phyloP scores from a whole-genome alignment of 257 asterid genomes.

The Forsythia suspensa region DNA sequence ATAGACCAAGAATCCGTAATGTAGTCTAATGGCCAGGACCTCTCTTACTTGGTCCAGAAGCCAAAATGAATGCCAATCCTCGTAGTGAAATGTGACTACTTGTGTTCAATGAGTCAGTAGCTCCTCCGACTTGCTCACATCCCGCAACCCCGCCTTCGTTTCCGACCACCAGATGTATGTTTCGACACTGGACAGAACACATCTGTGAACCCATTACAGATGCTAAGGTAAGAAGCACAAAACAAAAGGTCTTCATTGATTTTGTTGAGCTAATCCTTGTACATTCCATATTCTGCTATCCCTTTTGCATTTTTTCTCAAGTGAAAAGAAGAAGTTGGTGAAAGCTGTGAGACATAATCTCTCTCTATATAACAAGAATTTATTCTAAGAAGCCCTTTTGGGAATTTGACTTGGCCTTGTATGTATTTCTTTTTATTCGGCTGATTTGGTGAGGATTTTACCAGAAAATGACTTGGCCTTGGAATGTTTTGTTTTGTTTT shows the following conservation, averaged over 20 bases:
- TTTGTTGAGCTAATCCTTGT: constrained; percentile 17
- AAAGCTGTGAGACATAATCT: neutral
- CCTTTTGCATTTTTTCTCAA: neutral
- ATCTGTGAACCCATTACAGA: constrained; percentile 27
- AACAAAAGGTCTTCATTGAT: constrained; percentile 17
- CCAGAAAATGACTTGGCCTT: constrained; percentile 17
- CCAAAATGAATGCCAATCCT: too few species aligned
- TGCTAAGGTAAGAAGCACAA: constrained; percentile 15
- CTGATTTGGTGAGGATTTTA: constrained; percentile 3
- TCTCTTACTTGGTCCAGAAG: too few species aligned
- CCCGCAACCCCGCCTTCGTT: neutral
- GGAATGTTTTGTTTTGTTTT: constrained; percentile 25
- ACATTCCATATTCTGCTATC: constrained; percentile 10
- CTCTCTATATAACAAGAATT: constrained; percentile 28
- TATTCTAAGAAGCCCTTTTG: constrained; percentile 25
- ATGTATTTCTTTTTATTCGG: neutral
- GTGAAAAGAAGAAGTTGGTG: constrained; percentile 22
- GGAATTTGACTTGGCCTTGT: constrained; percentile 31
- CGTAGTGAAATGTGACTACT: too few species aligned
- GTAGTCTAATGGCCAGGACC: too few species aligned
- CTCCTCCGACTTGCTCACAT: constrained; percentile 1
- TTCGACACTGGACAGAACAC: constrained; percentile 39
- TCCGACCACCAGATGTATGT: constrained; percentile 21
- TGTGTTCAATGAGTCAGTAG: neutral
- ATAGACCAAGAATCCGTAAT: too few species aligned